Evolutionary conservation across 2,329 filamentous ascomycete genomes (phyloP), one percentile per base, ranked within the genome.

Genomic region (Fusarium sacchari): DNA sequence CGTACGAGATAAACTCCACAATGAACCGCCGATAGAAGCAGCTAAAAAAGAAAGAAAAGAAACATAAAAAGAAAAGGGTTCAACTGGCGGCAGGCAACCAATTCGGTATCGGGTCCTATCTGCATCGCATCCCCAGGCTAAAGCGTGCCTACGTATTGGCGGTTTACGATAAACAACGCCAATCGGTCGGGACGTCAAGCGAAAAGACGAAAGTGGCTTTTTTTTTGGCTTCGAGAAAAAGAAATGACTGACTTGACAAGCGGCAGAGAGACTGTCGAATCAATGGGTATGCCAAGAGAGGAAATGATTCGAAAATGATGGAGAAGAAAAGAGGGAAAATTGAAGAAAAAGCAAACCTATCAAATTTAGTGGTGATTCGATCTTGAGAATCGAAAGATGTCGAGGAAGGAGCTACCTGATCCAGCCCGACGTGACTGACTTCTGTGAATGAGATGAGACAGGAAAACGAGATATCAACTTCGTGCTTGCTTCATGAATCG

Each of bases 1-100:
- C 56, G 34, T 49, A 22, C 30, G 50, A 73, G 56, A 65, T 58
- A 46, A 55, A 64, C 67, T 72, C 74, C 74, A 71, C 73, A 70
- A 66, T 52, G 62, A 73, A 67, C 57, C 52, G 46, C 57, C 52
- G 46, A 64, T 64, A 65, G 50, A 39, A 60, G 24, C 39, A 50
- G 30, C 56, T 36, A 37, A 56, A 58, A 26, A 24, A 22, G 20
- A 57, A 55, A 46, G 24, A 17, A 43, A 24, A 10, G 5, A n/a
- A n/a, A 49, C 11, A 5, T 8, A 17, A n/a, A 49, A 32, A 24
- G 22, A 22, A 10, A 62, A 55, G 39, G 26, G 18, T 36, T 69
- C 40, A 20, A 52, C 20, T 58, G 44, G 42, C 30, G 66, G 30
- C 40, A 61, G 62, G 60, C 55, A 60, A n/a, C 28, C 44, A 46